These are phyloP conservation scores for Vicia villosa DNA, from an alignment of 306 rosid species.

Conservation along the genomic window DNA sequence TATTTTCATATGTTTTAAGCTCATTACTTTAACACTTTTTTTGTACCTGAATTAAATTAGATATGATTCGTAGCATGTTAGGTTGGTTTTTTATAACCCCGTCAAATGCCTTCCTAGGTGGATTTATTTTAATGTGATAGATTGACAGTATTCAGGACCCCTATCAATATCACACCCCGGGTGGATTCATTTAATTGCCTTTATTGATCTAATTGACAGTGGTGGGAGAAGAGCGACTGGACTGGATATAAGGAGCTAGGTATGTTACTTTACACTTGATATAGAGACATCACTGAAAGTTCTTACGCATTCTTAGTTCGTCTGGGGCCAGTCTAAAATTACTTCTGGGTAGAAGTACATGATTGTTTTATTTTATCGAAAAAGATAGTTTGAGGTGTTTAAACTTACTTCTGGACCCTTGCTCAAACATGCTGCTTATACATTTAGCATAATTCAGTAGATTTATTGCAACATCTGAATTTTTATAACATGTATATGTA, in stretches of 20 bases:
- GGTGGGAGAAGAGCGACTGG: constrained; percentile 99
- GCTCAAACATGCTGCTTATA: constrained; percentile 12
- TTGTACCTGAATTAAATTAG: constrained; percentile 15
- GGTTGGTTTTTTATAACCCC: constrained; percentile 20
- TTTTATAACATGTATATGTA: background rate
- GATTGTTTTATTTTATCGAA: constrained; percentile 1
- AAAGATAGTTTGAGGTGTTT: constrained; percentile 13
- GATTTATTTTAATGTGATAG: constrained; percentile 34
- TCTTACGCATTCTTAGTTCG: background rate
- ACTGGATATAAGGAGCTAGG: constrained; percentile 99
- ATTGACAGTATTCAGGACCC: constrained; percentile 51
- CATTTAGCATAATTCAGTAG: constrained; percentile 22
- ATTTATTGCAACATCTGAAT: constrained; percentile 17
- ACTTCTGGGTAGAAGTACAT: constrained; percentile 21
- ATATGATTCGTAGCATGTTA: constrained; percentile 25
- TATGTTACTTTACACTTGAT: constrained; percentile 43
- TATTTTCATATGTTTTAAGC: constrained; percentile 18
- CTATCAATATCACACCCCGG: constrained; percentile 69
- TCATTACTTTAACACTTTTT: constrained; percentile 1
- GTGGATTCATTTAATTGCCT: constrained; percentile 90
- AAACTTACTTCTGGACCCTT: constrained; percentile 27
- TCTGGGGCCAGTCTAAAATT: constrained; percentile 12
- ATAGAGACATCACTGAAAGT: constrained; percentile 18
- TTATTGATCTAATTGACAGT: constrained; percentile 98
- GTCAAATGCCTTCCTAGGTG: constrained; percentile 31